Evolutionary conservation across 2,329 filamentous ascomycete species (phyloP), one percentile per base, ranked within the genome.

Genomic region (Trichoderma koningii): DNA sequence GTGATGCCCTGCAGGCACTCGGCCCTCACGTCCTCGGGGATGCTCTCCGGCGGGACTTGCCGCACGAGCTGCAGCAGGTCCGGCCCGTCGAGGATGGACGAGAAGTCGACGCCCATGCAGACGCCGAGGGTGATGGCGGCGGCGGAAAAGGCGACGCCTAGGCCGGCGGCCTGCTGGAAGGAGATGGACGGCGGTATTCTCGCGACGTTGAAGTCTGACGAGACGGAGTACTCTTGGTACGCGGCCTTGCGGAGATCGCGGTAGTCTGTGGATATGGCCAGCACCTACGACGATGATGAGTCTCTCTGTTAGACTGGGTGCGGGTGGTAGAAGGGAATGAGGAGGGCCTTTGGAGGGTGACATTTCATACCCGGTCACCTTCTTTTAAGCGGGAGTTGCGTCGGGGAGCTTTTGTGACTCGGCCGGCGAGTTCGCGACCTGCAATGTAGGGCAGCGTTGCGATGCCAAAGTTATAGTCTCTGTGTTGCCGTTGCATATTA

Each of bases 191-290:
- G 74, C 0, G 89, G 89, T 19, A 91, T 81, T 6, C 84, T 81
- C 5, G 87, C 86, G 0, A 85, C 82, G 71, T 91, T 91, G 75
- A 84, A 89, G 67, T 85, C 81, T 0, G 83, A 85, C 0, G 87
- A 84, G 4, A 91, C 80, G 19, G 85, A 85, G 69, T 89, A 91
- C 72, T 91, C 79, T 73, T 92, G 89, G 72, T 88, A 92, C 1
- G 88, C 87, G 1, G 87, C 87, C 74, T 92, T 92, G 41, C 89
- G 82, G 21, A 87, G 80, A 70, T 92, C 89, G 17, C 89, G 83
- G 71, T 92, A 92, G 76, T 92, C 89, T 34, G 89, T 92, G 0
- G 88, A 90, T 15, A 89, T 87, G n/a, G 85, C 85, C 41, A 90
- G 81, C 10, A 83, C 80, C 76, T 79, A 47, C 14, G 38, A 14